phyloP scores from a whole-genome alignment of 306 rosid species.

The Cajanus cajan region DNA sequence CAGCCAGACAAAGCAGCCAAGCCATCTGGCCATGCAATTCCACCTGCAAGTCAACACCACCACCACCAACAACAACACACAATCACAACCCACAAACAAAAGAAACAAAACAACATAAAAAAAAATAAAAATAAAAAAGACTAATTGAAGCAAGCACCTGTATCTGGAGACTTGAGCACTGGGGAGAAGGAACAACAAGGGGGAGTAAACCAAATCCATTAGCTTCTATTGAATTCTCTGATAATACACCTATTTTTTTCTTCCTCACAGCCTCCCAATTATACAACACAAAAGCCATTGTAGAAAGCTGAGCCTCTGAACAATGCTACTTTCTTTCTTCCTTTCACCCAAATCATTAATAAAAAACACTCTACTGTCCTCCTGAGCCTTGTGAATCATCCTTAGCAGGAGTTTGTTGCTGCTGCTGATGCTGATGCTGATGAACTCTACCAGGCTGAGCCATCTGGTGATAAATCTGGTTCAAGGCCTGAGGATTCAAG shows the following conservation, averaged over 20 bases:
- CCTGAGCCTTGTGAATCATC: constrained; percentile 97
- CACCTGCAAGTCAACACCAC: constrained; percentile 65
- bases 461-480: constrained; percentile 96
- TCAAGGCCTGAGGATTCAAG: constrained; percentile 75
- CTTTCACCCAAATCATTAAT: constrained; percentile 26
- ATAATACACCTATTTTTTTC: constrained; percentile 32
- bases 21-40: constrained; percentile 53
- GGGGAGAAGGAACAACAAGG: constrained; percentile 55
- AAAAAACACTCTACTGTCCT: constrained; percentile 57
- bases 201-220: constrained; percentile 58
- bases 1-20: constrained; percentile 68
- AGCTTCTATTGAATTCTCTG: constrained; percentile 55
- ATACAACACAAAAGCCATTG: constrained; percentile 53
- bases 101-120: neutral
- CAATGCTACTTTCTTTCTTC: constrained; percentile 34
- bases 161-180: constrained; percentile 55
- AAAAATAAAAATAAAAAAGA: neutral
- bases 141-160: constrained; percentile 47
- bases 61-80: constrained; percentile 30
- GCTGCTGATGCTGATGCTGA: constrained; percentile 49
- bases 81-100: constrained; percentile 7
- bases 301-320: constrained; percentile 50
- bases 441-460: constrained; percentile 67
- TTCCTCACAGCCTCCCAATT: constrained; percentile 47
- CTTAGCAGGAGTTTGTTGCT: constrained; percentile 60